Percentiles rank a stretch among this genome's conserved stretches.
Evolutionary conservation across 495 filamentous ascomycete species (phyloP).

Genomic region (Acidomyces sp.): DNA sequence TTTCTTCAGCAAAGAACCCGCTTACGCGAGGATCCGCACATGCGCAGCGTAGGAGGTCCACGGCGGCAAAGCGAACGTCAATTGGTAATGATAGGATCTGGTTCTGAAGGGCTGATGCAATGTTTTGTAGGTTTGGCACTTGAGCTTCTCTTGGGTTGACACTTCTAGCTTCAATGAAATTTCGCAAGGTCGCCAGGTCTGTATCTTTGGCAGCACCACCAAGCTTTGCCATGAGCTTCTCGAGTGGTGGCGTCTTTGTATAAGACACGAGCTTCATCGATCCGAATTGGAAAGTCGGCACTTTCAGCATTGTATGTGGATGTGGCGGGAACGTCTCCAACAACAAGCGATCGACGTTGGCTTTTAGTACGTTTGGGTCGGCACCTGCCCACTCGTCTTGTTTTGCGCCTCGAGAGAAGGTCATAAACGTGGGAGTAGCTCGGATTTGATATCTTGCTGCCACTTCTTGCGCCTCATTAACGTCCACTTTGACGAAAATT

Average conservation of each 20-base stretch:
- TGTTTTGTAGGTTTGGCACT: constrained; percentile 45
- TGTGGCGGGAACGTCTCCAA: constrained; percentile 68
- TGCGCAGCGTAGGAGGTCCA: constrained; percentile 68
- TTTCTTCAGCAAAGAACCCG: constrained; percentile 71
- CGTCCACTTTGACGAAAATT: constrained; percentile 73
- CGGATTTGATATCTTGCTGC: constrained; percentile 51
- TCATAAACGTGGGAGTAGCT: constrained; percentile 83
- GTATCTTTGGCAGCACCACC: constrained; percentile 38
- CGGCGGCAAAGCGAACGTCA: constrained; percentile 57
- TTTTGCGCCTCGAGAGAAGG: constrained; percentile 64
- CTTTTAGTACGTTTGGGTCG: constrained; percentile 50
- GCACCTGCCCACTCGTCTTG: constrained; percentile 72
- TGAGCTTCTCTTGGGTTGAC: constrained; percentile 42
- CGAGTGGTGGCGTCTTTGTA: constrained; percentile 66
- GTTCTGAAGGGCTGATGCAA: constrained; percentile 40
- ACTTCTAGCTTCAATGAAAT: constrained; percentile 31
- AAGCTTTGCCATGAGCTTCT: constrained; percentile 72
- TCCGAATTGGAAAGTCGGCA: constrained; percentile 54
- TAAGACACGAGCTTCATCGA: constrained; percentile 57
- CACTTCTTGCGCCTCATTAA: constrained; percentile 52
- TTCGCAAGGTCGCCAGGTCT: constrained; percentile 34
- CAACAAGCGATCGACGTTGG: constrained; percentile 59
- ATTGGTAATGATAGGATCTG: constrained; percentile 39
- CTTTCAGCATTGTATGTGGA: constrained; percentile 52
- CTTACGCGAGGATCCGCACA: constrained; percentile 75